These are phyloP conservation scores for Geranium rotundifolium DNA, from an alignment of 345 rosid genomes.

Conservation along the genomic window DNA sequence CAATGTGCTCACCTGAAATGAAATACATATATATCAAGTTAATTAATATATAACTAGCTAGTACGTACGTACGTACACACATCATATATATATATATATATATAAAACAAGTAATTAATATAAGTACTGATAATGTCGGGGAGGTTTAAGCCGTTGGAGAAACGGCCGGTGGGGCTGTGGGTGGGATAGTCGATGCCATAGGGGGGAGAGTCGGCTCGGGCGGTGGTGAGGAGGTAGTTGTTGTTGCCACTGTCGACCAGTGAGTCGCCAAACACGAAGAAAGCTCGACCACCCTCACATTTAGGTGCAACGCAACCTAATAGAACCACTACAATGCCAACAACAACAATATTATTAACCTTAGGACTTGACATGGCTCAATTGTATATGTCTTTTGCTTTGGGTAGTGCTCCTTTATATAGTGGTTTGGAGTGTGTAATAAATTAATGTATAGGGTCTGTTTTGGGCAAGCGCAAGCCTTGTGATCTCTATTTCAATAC, in stretches of 20 bases:
- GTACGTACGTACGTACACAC: neutral
- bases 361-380: too few relatives aligned
- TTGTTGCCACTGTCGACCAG: slow-evolving; percentile 48
- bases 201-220: slow-evolving; percentile 40
- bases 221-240: slow-evolving; percentile 41
- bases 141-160: slow-evolving; percentile 45
- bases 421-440: too few relatives aligned
- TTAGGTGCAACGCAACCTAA: too few relatives aligned
- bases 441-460: too few relatives aligned
- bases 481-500: too few relatives aligned
- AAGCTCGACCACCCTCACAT: slow-evolving; percentile 16
- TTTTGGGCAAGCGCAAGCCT: too few relatives aligned
- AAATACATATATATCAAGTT: too few relatives aligned
- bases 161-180: slow-evolving; percentile 38
- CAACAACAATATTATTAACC: too few relatives aligned
- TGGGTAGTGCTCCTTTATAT: too few relatives aligned
- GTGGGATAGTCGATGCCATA: slow-evolving; percentile 46
- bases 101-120: neutral
- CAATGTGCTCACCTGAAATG: slow-evolving; percentile 30
- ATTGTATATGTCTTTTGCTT: too few relatives aligned
- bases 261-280: slow-evolving; percentile 38
- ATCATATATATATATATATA: neutral
- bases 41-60: too few relatives aligned
- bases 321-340: too few relatives aligned
- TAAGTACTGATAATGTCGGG: slow-evolving; percentile 37